A percentile compares a stretch with the other conserved stretches of the same genome.
Conservation (phyloP, 139 green algal genomes). For the Pleodorina starrii region DNA sequence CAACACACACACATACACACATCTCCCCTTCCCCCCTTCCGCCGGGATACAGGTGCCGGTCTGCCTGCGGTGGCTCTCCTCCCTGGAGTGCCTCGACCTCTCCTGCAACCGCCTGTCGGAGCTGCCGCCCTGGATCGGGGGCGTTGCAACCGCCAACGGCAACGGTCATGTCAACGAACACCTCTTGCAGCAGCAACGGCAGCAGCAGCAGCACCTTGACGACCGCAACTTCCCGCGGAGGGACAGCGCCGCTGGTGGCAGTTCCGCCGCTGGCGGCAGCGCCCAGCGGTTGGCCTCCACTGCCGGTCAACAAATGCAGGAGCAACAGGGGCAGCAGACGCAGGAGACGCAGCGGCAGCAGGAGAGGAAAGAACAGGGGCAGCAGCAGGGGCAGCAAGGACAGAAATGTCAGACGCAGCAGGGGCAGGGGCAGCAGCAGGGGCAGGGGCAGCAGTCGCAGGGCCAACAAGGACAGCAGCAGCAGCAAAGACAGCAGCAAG, state of each 20-base stretch:
- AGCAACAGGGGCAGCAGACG: too few relatives aligned
- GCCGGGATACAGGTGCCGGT: constrained; percentile 14
- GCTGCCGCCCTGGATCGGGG: constrained; percentile 19
- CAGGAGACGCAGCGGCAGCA: too few relatives aligned
- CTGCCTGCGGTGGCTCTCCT: constrained; percentile 12
- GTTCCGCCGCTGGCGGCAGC: too few relatives aligned
- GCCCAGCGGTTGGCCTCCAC: too few relatives aligned
- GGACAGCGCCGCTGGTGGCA: too few relatives aligned
- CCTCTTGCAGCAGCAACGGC: background rate
- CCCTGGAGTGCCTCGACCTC: constrained; percentile 24
- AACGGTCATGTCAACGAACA: background rate
- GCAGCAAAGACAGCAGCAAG: background rate
- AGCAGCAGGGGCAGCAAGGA: background rate
- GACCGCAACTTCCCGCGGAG: too few relatives aligned
- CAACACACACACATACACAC: too few relatives aligned
- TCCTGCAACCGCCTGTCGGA: constrained; percentile 15
- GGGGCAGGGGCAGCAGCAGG: background rate
- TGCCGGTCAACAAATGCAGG: too few relatives aligned
- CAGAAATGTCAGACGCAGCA: background rate
- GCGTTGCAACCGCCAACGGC: background rate
- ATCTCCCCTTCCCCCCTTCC: too few relatives aligned
- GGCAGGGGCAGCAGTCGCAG: background rate
- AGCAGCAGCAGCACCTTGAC: too few relatives aligned
- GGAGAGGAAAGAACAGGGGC: too few relatives aligned
- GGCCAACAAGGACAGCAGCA: background rate